These are phyloP conservation scores for Zygoascus sp. DNA, from an alignment of 1,139 yeast genomes.

Conservation along the genomic window DNA sequence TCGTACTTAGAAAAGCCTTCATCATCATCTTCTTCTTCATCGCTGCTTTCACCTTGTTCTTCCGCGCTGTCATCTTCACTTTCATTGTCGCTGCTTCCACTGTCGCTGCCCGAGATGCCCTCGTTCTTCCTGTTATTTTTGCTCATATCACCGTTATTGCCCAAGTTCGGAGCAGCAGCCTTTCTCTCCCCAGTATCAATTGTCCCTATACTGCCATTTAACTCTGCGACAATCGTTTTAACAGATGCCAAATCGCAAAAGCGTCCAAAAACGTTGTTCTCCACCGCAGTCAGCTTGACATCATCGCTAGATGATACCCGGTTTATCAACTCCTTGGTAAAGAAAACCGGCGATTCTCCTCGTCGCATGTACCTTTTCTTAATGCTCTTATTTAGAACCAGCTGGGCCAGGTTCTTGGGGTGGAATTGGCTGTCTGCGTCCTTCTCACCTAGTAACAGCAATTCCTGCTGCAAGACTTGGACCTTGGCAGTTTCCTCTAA, in stretches of 20 bases:
- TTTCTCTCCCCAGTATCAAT: conserved; percentile 22
- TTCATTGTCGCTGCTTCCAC: conserved; percentile 21
- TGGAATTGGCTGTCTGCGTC: conserved; percentile 19
- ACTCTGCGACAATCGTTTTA: conserved; percentile 44
- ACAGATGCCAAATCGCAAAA: conserved; percentile 55
- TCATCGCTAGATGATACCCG: background rate
- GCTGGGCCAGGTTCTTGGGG: conserved; percentile 23
- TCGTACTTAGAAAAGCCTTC: conserved; percentile 24
- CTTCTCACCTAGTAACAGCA: conserved; percentile 20
- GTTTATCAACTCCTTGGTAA: conserved; percentile 6
- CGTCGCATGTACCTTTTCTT: conserved; percentile 20
- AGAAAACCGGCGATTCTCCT: background rate
- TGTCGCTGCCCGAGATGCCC: conserved; percentile 2
- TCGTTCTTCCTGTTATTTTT: conserved; percentile 13
- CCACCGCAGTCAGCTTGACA: background rate
- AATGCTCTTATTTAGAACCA: conserved; percentile 24
- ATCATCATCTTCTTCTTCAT: conserved; percentile 19
- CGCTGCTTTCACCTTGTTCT: conserved; percentile 1
- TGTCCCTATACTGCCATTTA: conserved; percentile 54
- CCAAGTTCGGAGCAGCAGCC: conserved; percentile 25
- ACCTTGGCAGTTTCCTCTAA: conserved; percentile 16
- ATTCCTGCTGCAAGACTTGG: conserved; percentile 27
- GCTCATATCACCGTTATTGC: conserved; percentile 14
- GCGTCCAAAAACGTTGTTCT: conserved; percentile 20
- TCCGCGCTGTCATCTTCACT: conserved; percentile 22